Evolutionary conservation across 495 filamentous ascomycete genomes (phyloP), one percentile per base, ranked within the genome.

Genomic region (Neurospora africana): DNA sequence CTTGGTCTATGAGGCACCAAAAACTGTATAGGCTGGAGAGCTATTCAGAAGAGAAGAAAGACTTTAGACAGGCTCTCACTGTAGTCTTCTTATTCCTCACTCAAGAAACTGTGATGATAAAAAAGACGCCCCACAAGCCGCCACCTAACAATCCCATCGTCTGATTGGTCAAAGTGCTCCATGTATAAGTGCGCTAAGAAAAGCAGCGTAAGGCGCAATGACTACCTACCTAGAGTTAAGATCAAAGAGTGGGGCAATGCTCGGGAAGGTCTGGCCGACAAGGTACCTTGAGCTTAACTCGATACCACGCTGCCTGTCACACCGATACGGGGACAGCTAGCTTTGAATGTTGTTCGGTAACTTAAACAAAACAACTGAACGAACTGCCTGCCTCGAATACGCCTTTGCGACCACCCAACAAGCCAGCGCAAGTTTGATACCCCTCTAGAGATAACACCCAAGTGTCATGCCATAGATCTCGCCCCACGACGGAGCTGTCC

Each of bases 401-500:
- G 3, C 15, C 27, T 35, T 61, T 30, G 23, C 53, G 13, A 61
- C 4, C 4, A 27, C 21, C 21, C 47, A 58, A 15, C 47, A 13
- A 58, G n/a, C 36, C 2, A 33, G 44, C 44, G 44, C 44, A 23
- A 23, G 44, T 27, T 53, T 27, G 21, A 58, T 58, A 27, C 10
- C 44, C 7, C 23, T 53, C 53, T 8, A 9, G 27, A 9, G 27
- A 65, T 1, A 61, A 8, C 53, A 9, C 53, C 53, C 74, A 15
- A 71, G 69, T 74, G 77, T 72, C 75, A 81, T 80, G 79, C 69
- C 65, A 76, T 77, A 78, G 73, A 74, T 58, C 35, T 72, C 10
- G 39, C 53, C 41, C 40, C 39, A 68, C 19, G 53, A 33, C 53
- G 74, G 76, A 70, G 76, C 80, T 80, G 80, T 81, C 76, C 80